These are phyloP conservation scores for Fusarium metavorans DNA, from an alignment of 2,329 filamentous ascomycete genomes.

Conservation along the genomic window DNA sequence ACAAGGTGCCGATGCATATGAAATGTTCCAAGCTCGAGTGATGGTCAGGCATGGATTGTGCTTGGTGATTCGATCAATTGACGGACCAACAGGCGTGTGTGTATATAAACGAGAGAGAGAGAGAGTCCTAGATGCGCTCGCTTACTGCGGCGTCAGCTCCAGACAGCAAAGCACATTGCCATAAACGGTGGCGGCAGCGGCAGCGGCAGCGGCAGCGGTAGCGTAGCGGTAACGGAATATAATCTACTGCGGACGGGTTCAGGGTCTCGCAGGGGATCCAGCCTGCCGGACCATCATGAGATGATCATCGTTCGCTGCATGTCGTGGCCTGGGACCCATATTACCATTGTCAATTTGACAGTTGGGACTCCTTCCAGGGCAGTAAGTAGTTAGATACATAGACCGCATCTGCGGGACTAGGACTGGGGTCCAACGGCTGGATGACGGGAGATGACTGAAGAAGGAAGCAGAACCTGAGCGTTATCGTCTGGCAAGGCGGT, in stretches of 20 bases:
- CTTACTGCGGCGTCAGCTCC: conserved; percentile 5
- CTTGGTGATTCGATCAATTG: conserved; percentile 25
- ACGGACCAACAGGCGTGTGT: conserved; percentile 6
- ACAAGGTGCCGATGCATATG: conserved; percentile 14
- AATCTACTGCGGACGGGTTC: conserved; percentile 16
- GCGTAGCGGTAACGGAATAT: not conserved
- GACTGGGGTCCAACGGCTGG: conserved; percentile 14
- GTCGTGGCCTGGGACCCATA: conserved; percentile 20
- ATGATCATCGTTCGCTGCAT: conserved; percentile 44
- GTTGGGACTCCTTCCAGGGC: conserved; percentile 11
- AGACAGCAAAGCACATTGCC: conserved; percentile 4
- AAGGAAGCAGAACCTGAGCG: conserved; percentile 2
- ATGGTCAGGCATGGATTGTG: conserved; percentile 15
- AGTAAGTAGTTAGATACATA: conserved; percentile 9
- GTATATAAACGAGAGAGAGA: conserved; percentile 2
- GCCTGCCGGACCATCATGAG: conserved; percentile 42
- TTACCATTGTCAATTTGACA: conserved; percentile 20
- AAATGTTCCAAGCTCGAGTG: conserved; percentile 14
- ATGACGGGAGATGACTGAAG: conserved; percentile 1
- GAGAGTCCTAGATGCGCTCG: conserved; percentile 24
- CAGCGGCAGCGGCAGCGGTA: too few species aligned
- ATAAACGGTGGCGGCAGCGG: conserved; percentile 1
- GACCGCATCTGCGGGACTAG: conserved; percentile 14
- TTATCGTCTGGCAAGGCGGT: conserved; percentile 15
- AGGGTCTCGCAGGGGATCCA: conserved; percentile 21